Conservation (phyloP, 495 filamentous ascomycete species). For the Lentithecium fluviatile region DNA sequence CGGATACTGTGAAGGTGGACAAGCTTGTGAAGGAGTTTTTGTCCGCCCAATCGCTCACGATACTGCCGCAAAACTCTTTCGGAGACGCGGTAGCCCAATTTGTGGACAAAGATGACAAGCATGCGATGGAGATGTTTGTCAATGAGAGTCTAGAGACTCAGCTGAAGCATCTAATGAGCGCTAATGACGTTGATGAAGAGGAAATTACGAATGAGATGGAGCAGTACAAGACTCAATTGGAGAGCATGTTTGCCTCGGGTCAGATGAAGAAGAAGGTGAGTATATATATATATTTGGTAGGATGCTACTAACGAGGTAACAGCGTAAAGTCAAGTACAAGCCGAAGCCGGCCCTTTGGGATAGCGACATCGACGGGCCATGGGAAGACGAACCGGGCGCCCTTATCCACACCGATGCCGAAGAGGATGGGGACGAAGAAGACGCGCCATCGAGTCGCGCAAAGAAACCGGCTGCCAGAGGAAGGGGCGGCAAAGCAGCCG, state of each 20-base stretch:
- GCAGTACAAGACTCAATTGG: constrained; percentile 21
- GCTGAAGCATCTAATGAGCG: constrained; percentile 65
- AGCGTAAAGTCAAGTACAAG: constrained; percentile 64
- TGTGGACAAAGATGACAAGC: constrained; percentile 92
- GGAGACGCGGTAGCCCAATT: constrained; percentile 91
- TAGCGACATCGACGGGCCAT: constrained; percentile 76
- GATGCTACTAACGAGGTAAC: constrained; percentile 8
- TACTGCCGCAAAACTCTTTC: constrained; percentile 86
- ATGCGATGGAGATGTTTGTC: constrained; percentile 88
- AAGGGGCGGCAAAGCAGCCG: constrained; percentile 47
- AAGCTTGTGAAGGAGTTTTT: constrained; percentile 84
- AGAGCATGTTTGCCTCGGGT: constrained; percentile 64
- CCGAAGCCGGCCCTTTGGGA: constrained; percentile 81
- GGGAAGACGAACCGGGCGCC: constrained; percentile 77
- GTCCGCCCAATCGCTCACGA: constrained; percentile 77
- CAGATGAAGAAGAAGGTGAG: constrained; percentile 56
- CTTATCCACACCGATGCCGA: constrained; percentile 59
- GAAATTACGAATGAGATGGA: constrained; percentile 33
- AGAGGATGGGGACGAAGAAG: constrained; percentile 52
- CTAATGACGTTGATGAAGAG: constrained; percentile 63
- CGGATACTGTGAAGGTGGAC: constrained; percentile 82
- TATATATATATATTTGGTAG: not conserved
- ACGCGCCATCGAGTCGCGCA: constrained; percentile 41
- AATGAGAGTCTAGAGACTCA: constrained; percentile 74
- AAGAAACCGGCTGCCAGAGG: constrained; percentile 47